Evolutionary conservation across 768 basidiomycete species (phyloP), one percentile per base, ranked within the genome.

Genomic region (Agaricus blazei): DNA sequence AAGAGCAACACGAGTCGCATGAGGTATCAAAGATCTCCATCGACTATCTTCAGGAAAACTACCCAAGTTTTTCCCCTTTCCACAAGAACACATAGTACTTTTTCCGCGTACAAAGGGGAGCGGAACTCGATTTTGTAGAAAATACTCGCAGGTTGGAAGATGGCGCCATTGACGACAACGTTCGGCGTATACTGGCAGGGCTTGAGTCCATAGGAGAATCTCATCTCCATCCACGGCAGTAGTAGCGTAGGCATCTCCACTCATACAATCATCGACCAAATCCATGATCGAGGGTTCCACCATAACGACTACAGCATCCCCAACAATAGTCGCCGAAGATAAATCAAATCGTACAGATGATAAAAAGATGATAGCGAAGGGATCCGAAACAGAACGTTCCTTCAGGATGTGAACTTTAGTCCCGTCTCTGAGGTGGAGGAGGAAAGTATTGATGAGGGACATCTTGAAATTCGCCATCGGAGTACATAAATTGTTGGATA

Each of bases 141-240:
- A 15, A 61, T 83, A 84, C 63, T 80, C 78, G 68, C 84, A 85
- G 15, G 64, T 64, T 2, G 62, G 36, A 14, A 55, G 60, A 62
- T 85, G 83, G 7, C 64, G 60, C 82, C 82, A 84, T 0, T 67
- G 71, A 26, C 80, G 74, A 56, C 81, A 82, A 38, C 80, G 75
- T 62, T 84, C 84, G 2, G 72, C 73, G 28, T 80, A 60, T 7
- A 70, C 67, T 3, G 82, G 82, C 1, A 84, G 63, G 26, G 83
- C 70, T 51, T 76, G 69, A 45, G 75, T 75, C 84, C 82, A 85
- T 1, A 71, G 72, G 27, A 58, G 58, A 29, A 72, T 60, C 58
- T 78, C 78, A 12, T 70, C 73, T 2, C 63, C 60, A 4, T 52
- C 60, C 0, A 69, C 63, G 5, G 43, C 7, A 38, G 71, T 54